Conservation (phyloP, 306 rosid species). For the Chamaecrista fasciculata region DNA sequence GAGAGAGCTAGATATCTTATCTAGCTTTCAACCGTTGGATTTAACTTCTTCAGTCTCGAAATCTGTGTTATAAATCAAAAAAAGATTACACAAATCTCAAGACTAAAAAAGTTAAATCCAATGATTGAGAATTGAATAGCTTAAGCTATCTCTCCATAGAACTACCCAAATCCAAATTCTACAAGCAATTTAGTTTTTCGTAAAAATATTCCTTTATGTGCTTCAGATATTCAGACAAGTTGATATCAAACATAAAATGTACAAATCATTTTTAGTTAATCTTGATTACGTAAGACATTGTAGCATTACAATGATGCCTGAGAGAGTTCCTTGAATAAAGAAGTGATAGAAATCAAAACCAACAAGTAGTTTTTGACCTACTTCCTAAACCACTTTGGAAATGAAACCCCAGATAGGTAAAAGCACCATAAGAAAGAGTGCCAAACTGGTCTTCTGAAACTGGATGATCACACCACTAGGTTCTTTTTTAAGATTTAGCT, state of each 20-base stretch:
- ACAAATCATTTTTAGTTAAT: neutral
- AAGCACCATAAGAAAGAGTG: neutral
- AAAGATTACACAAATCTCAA: too few relatives aligned
- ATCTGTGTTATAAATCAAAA: too few relatives aligned
- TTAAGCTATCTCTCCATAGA: too few relatives aligned
- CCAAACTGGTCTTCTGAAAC: neutral
- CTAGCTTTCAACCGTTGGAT: too few relatives aligned
- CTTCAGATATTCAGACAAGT: conserved; percentile 15
- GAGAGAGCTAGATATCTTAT: too few relatives aligned
- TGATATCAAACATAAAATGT: neutral
- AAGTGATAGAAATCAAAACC: neutral
- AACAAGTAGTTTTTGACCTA: conserved; percentile 2
- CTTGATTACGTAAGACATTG: neutral
- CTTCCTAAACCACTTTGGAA: neutral
- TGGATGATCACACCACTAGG: neutral
- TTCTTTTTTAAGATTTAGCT: neutral
- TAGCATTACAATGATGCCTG: neutral
- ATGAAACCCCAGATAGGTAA: neutral
- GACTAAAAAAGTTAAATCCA: too few relatives aligned
- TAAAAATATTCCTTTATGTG: neutral
- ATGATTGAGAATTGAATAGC: too few relatives aligned
- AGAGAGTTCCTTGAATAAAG: conserved; percentile 2
- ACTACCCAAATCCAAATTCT: too few relatives aligned
- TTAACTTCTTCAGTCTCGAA: too few relatives aligned
- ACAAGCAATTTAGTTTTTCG: neutral